Percentiles rank a stretch among this genome's conserved stretches.
phyloP scores from a whole-genome alignment of 371 early-diverging fungal genomes.

The Mucor saturninus region DNA sequence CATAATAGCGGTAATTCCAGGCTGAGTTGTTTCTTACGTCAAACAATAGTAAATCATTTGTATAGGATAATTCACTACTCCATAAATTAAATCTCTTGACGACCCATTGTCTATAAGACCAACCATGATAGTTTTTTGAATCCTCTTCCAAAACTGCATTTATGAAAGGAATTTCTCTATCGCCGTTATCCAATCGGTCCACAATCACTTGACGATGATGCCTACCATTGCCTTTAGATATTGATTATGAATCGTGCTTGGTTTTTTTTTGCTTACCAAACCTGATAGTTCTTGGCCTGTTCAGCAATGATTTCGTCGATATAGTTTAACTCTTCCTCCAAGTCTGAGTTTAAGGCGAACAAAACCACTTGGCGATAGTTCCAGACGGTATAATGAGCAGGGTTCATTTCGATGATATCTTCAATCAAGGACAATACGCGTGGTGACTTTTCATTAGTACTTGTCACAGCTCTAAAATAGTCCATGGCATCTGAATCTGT shows the following conservation, averaged over 20 bases:
- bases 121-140: constrained; percentile 98
- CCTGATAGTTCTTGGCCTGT: constrained; percentile 93
- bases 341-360: constrained; percentile 63
- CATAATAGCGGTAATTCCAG: constrained; percentile 95
- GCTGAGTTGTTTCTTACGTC: constrained; percentile 97
- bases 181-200: constrained; percentile 57
- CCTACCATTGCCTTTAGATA: not conserved
- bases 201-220: constrained; percentile 90
- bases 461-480: constrained; percentile 85
- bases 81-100: constrained; percentile 77
- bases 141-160: constrained; percentile 75
- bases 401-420: constrained; percentile 81
- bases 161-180: constrained; percentile 73
- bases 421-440: constrained; percentile 84
- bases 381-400: constrained; percentile 96
- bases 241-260: not conserved
- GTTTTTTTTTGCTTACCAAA: constrained; percentile 61
- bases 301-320: constrained; percentile 70
- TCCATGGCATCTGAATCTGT: constrained; percentile 84
- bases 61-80: constrained; percentile 76
- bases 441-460: constrained; percentile 70
- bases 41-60: constrained; percentile 68
- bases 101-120: constrained; percentile 95
- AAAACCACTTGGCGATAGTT: constrained; percentile 85
- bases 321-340: constrained; percentile 78